These are phyloP conservation scores for Durusdinium trenchii DNA, from an alignment of 73 alveolate species.

Conservation along the genomic window DNA sequence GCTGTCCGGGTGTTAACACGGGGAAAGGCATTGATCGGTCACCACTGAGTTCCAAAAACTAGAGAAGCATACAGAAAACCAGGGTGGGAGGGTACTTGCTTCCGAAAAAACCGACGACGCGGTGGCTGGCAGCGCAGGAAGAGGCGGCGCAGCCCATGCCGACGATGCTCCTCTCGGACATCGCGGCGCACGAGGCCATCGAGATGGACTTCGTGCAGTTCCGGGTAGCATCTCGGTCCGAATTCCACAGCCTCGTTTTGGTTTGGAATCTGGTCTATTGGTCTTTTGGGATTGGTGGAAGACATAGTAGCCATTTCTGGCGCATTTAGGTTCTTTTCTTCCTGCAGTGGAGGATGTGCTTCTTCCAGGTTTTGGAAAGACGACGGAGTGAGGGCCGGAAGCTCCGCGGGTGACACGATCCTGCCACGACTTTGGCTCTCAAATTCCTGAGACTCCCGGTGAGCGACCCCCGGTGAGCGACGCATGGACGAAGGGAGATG, in stretches of 20 bases:
- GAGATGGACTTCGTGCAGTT: constrained; percentile 85
- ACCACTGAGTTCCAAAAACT: background rate
- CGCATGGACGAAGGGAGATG: no score
- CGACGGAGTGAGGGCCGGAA: no score
- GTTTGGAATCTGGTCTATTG: background rate
- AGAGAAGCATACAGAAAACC: background rate
- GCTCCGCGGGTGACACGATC: no score
- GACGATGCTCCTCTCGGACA: constrained; percentile 14
- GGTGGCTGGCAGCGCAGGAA: background rate
- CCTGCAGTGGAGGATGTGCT: no score
- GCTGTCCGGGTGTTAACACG: background rate
- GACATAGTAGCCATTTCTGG: no score
- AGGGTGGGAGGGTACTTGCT: background rate
- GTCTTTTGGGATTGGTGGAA: background rate
- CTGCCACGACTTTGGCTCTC: no score
- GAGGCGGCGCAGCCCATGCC: background rate
- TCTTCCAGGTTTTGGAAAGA: no score
- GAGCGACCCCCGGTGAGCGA: no score
- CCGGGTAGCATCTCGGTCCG: constrained; percentile 19
- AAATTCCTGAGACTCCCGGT: no score
- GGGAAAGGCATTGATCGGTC: no score
- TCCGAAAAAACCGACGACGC: background rate
- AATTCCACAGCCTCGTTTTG: background rate
- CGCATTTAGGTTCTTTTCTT: no score
- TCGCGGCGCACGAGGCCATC: constrained; percentile 1